Conservation (phyloP, 306 rosid genomes). For the Quercus variabilis region DNA sequence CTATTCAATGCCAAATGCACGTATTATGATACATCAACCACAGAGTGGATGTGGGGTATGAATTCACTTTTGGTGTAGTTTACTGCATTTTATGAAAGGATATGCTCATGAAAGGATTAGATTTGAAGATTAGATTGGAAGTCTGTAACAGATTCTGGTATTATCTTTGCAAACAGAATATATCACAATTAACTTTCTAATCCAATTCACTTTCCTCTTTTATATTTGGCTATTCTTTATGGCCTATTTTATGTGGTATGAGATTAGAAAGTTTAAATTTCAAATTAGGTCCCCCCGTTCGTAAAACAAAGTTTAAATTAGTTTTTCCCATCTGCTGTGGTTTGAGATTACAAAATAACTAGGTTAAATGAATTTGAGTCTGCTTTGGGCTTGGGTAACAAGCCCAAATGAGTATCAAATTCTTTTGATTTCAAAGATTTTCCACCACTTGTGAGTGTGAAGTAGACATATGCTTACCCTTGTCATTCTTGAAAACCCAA, state of each 20-base stretch:
- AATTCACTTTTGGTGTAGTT: background rate
- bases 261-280: background rate
- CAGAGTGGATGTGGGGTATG: constrained; percentile 93
- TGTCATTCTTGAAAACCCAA: background rate
- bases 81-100: constrained; percentile 8
- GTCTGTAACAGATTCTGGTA: background rate
- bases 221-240: background rate
- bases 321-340: no score
- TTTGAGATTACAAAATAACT: background rate
- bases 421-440: background rate
- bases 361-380: background rate
- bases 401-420: background rate
- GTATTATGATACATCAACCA: constrained; percentile 97
- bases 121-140: background rate
- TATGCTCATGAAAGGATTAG: background rate
- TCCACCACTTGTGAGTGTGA: background rate
- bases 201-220: background rate
- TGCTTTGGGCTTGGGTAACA: no score
- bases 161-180: background rate
- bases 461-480: background rate
- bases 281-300: no score
- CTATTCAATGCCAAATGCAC: constrained; percentile 94
- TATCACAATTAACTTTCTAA: background rate
- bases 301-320: no score
- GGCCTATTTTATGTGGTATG: background rate